Percentiles rank a stretch among this genome's conserved stretches.
These are phyloP conservation scores for Anastatica hierochuntica DNA, from an alignment of 345 rosid genomes.

Conservation along the genomic window DNA sequence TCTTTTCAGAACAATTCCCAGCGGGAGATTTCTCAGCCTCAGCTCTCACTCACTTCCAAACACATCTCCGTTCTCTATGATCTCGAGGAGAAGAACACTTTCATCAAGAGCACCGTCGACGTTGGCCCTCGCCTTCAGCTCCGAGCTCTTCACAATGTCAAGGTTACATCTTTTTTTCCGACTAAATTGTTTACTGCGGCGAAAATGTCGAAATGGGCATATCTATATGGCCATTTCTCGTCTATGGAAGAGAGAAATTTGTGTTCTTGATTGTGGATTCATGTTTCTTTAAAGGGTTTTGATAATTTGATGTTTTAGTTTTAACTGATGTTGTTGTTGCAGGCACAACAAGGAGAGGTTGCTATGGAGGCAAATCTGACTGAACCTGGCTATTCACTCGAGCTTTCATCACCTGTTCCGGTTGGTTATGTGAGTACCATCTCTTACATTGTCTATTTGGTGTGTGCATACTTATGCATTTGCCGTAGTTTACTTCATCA, in stretches of 20 bases:
- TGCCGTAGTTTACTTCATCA: too few relatives aligned
- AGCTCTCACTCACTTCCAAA: slow-evolving; percentile 53
- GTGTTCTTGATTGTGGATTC: not conserved
- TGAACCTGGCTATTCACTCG: slow-evolving; percentile 61
- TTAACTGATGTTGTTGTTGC: not conserved
- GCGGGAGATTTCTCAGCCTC: slow-evolving; percentile 66
- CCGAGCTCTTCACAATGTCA: slow-evolving; percentile 68
- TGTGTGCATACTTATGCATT: too few relatives aligned
- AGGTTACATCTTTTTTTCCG: slow-evolving; percentile 38
- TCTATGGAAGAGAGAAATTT: too few relatives aligned
- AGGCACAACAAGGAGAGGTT: slow-evolving; percentile 81
- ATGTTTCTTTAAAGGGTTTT: too few relatives aligned
- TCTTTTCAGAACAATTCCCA: slow-evolving; percentile 52
- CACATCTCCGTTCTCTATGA: slow-evolving; percentile 66
- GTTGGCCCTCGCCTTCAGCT: slow-evolving; percentile 59
- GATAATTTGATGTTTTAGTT: too few relatives aligned
- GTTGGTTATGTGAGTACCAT: slow-evolving; percentile 50
- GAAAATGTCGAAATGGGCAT: too few relatives aligned
- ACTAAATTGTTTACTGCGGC: too few relatives aligned
- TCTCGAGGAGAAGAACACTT: slow-evolving; percentile 53
- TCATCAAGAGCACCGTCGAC: slow-evolving; percentile 45
- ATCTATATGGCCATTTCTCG: too few relatives aligned
- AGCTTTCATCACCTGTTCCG: slow-evolving; percentile 67
- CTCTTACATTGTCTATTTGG: too few relatives aligned
- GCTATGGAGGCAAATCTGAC: slow-evolving; percentile 58